A percentile compares a stretch with the other conserved stretches of the same genome.
Conservation (phyloP, 2,329 filamentous ascomycete genomes). For the Biscogniauxia mediterranea region DNA sequence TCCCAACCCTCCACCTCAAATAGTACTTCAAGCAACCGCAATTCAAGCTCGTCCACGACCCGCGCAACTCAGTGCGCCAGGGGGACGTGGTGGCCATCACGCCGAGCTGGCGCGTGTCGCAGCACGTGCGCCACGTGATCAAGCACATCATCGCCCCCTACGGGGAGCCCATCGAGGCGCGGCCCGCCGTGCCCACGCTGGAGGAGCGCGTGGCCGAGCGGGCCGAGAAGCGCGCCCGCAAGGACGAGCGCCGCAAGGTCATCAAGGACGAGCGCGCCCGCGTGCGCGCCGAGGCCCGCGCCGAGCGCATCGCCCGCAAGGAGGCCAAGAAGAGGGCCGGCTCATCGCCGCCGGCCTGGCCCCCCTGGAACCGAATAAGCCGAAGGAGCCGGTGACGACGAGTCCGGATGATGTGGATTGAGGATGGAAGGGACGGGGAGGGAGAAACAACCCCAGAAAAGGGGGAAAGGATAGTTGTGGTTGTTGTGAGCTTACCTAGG, state of each 20-base stretch:
- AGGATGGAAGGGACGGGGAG: background rate
- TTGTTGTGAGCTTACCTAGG: no score
- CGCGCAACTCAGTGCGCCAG: conserved; percentile 66
- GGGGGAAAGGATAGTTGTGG: conserved; percentile 1
- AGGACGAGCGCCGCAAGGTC: conserved; percentile 20
- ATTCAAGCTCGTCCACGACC: conserved; percentile 75
- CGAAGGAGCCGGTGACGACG: background rate
- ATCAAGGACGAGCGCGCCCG: conserved; percentile 7
- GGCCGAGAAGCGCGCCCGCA: conserved; percentile 21
- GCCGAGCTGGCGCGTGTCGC: conserved; percentile 63
- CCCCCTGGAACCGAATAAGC: background rate
- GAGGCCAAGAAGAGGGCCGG: background rate
- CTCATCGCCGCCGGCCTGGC: background rate
- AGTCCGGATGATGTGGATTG: conserved; percentile 8
- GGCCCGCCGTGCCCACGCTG: conserved; percentile 63
- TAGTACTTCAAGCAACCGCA: conserved; percentile 64
- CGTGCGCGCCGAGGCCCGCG: conserved; percentile 1
- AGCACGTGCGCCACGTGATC: conserved; percentile 71
- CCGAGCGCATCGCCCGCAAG: background rate
- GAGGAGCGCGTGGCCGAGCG: conserved; percentile 61
- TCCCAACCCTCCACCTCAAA: no score
- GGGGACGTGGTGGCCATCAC: conserved; percentile 75
- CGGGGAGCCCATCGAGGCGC: conserved; percentile 59
- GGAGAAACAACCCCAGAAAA: background rate
- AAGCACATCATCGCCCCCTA: conserved; percentile 70